Base-by-base conservation (phyloP, 768 basidiomycete genomes). In the Boletus subparvulus region DNA sequence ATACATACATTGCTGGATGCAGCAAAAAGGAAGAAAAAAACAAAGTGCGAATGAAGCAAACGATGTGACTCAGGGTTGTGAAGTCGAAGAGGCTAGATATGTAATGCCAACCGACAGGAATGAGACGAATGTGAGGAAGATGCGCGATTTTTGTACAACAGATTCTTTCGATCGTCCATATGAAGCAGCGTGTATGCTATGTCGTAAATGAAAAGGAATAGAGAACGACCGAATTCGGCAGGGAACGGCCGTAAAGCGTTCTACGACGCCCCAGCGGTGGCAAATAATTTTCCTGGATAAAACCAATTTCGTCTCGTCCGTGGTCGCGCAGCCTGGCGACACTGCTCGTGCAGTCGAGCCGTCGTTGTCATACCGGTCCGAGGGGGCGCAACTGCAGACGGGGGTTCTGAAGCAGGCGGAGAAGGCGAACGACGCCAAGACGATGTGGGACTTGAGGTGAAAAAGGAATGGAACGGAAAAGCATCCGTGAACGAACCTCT, bases 291-390 rank as follows among this genome's bases (percentile, higher is more conserved):
- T 68, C 78, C 78, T 30, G 81, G 76, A 52, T 78, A 78, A 67
- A 83, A 83, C 83, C 83, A 84, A 61, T 77, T 73, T 37, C 79
- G 77, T 63, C 77, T 74, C 55, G 79, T 69, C 55, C 79, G 74
- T 60, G 70, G 70, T 33, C 71, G 67, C 36, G 67, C 64, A 21
- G 61, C 71, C 50, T 71, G 67, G 39, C 73, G 72, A 64, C 71
- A 74, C 39, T 66, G 66, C 47, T 68, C 68, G 44, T 65, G 67
- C 61, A 70, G 68, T 61, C 62, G 68, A 61, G 59, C 46, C 54
- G 63, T 67, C 54, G 46, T 54, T 11, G 59, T 41, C 39, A 51
- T 61, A 39, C 53, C 56, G 0, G 50, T 43, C 52, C 43, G 62
- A 17, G 56, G 40, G 67, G 69, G 60, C 66, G 72, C 10, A 32